Conservation (phyloP, 2,329 filamentous ascomycete species). For the Paraphoma chrysanthemicola region DNA sequence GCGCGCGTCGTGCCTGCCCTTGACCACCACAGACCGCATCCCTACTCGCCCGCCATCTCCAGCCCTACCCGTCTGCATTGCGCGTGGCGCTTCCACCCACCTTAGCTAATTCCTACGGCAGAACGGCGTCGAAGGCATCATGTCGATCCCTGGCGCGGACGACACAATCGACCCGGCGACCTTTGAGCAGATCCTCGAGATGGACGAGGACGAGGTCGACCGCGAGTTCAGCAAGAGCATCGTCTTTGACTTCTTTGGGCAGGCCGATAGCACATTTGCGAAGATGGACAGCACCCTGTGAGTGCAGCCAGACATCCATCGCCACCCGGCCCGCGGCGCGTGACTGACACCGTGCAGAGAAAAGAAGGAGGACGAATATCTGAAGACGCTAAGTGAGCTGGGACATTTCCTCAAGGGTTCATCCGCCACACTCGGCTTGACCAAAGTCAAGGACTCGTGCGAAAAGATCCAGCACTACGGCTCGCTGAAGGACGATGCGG, state of each 20-base stretch:
- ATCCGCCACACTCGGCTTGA: constrained; percentile 89
- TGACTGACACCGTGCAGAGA: constrained; percentile 58
- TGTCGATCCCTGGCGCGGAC: constrained; percentile 66
- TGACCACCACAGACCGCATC: constrained; percentile 18
- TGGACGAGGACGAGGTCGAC: constrained; percentile 90
- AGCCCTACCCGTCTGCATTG: neutral
- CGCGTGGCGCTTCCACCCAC: neutral
- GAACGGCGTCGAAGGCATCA: constrained; percentile 43
- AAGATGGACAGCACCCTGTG: constrained; percentile 87
- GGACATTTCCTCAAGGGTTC: constrained; percentile 98
- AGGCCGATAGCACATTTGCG: constrained; percentile 83
- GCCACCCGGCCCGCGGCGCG: neutral
- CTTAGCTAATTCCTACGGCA: constrained; percentile 15
- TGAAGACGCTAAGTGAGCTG: constrained; percentile 78
- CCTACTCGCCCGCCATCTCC: constrained; percentile 1
- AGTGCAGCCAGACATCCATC: constrained; percentile 50
- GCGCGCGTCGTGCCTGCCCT: constrained; percentile 12
- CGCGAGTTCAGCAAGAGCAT: constrained; percentile 88
- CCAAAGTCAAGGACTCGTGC: constrained; percentile 89
- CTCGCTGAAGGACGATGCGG: constrained; percentile 79
- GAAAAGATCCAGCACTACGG: constrained; percentile 97
- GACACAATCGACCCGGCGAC: constrained; percentile 80
- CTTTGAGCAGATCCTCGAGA: constrained; percentile 95
- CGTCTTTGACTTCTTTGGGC: constrained; percentile 90
- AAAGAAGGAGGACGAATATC: constrained; percentile 60